phyloP scores from a whole-genome alignment of 164 flowering plant species.

The Houttuynia cordata region DNA sequence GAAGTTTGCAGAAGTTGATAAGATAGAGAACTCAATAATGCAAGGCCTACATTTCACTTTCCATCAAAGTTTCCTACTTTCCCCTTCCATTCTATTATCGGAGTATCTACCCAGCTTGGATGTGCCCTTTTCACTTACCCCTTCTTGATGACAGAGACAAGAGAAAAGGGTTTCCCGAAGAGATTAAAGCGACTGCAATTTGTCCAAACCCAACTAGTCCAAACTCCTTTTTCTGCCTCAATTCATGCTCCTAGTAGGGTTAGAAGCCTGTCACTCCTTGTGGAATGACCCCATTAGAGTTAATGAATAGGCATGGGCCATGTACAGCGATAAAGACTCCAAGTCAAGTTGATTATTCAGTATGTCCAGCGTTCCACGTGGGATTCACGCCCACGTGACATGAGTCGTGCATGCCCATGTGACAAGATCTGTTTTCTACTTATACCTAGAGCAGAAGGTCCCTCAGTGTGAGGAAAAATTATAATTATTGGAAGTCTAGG shows the following conservation, averaged over 20 bases:
- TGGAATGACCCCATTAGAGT: not conserved
- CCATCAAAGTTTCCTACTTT: not conserved
- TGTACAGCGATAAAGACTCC: too few species aligned
- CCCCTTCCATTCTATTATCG: not conserved
- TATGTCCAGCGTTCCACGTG: too few species aligned
- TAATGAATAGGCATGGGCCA: too few species aligned
- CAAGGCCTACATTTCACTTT: not conserved
- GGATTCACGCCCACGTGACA: too few species aligned
- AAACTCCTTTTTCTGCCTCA: not conserved
- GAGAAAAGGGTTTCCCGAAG: not conserved
- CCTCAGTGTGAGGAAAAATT: too few species aligned
- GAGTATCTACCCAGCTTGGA: not conserved
- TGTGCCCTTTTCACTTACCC: not conserved
- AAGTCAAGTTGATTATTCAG: too few species aligned
- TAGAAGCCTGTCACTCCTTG: not conserved
- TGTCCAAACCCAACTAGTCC: not conserved
- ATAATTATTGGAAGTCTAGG: too few species aligned
- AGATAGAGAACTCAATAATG: not conserved
- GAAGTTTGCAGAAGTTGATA: not conserved
- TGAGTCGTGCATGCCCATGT: too few species aligned
- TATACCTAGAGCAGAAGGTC: too few species aligned
- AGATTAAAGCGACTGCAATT: not conserved
- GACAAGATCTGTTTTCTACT: too few species aligned
- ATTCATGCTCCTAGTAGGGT: not conserved
- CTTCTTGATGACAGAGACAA: not conserved